Evolutionary conservation across 1,139 yeast genomes (phyloP), one percentile per base, ranked within the genome.

Genomic region (Groenewaldozyma auringiensis): DNA sequence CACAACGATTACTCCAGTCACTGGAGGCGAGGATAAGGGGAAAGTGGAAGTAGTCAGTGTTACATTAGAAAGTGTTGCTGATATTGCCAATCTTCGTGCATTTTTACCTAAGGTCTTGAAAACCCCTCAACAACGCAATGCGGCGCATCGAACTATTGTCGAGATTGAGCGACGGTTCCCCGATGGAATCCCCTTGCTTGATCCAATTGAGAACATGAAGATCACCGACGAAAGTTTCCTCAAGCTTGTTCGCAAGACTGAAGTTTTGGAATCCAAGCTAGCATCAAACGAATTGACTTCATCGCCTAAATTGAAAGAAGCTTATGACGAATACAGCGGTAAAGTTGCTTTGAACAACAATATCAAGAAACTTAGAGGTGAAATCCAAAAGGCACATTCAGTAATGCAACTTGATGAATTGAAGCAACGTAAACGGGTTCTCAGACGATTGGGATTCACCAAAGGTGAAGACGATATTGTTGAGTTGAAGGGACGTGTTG

Each of bases 401-500:
- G 88, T 92, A 18, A 82, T 89, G 58, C 98, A 92, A 66, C 71
- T 94, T 56, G 97, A 94, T 60, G 98, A 92, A 63, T 74, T 92
- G 59, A 86, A 85, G 63, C 87, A 86, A 61, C 81, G 98, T 59
- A 89, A 88, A 65, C 75, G 97, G 59, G 97, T 92, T 1, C 71
- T 92, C 53, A 79, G 97, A 63, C 70, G 82, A 49, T 66, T 79
- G n/a, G 96, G 92, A 0, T 92, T 92, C 68, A 83, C 92, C 38
- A 81, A 94, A 2, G 66, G 71, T 16, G 44, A 41, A 16, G 78
- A 74, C 51, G 95, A 86, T 63, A 83, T 92, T 50, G 94, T 92
- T 53, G 96, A 92, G 62, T 73, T 92, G 56, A 94, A 94, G 68
- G 99, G 99, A 41, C 76, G 98, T 60, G 88, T 81, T 43, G 97